Evolutionary conservation across 2,329 filamentous ascomycete species (phyloP).

Genomic region (Periconia sp.): DNA sequence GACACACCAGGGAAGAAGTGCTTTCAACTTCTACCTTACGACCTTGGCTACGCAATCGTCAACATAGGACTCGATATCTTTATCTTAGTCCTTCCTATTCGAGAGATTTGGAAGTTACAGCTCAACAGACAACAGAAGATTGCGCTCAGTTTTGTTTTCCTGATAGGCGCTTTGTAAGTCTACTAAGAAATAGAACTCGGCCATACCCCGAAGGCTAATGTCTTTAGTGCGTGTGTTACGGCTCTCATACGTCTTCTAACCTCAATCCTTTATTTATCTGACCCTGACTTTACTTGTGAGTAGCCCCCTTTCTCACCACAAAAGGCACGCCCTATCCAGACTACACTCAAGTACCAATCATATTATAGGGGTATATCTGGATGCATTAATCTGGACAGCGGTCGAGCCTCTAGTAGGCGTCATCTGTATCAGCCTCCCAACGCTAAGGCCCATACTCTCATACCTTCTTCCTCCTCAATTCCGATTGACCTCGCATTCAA

Average conservation of each 20-base stretch:
- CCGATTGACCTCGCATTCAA: not conserved
- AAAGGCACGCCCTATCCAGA: too few relatives aligned
- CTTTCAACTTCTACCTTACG: not conserved
- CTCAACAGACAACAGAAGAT: not conserved
- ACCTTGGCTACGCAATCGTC: not conserved
- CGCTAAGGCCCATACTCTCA: conserved; percentile 1
- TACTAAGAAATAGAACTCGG: not conserved
- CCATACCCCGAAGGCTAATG: not conserved
- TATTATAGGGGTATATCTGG: conserved; percentile 2
- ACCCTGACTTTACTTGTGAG: conserved; percentile 3
- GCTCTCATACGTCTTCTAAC: conserved; percentile 2
- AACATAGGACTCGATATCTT: conserved; percentile 4
- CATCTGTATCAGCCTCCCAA: conserved; percentile 2
- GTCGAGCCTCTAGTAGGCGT: conserved; percentile 2
- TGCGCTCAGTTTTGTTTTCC: conserved; percentile 1
- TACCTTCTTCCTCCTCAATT: not conserved
- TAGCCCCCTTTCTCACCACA: not conserved
- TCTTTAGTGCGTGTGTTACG: not conserved
- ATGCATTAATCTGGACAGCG: conserved; percentile 1
- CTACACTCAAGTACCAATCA: too few relatives aligned
- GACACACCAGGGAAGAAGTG: conserved; percentile 1
- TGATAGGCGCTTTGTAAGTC: conserved; percentile 3
- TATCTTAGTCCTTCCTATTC: conserved; percentile 9
- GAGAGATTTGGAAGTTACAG: conserved; percentile 2
- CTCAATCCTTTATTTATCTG: not conserved